Conservation (phyloP, 805 yeast species). For the Blastobotrys attinorum region DNA sequence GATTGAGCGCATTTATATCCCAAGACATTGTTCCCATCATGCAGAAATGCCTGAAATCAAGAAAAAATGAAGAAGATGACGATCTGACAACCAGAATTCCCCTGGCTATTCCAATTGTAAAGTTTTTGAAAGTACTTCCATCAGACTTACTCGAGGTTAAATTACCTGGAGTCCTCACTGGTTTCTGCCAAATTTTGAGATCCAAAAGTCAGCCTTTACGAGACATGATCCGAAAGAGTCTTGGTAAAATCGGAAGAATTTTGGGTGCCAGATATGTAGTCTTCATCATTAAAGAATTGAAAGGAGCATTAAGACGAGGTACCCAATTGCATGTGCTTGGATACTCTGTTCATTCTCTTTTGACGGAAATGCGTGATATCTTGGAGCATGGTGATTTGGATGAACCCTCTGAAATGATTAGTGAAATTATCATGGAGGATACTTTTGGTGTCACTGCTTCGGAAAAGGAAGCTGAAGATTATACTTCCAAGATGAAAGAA, state of each 20-base stretch:
- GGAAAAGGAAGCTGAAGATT: conserved; percentile 93
- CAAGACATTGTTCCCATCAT: conserved; percentile 56
- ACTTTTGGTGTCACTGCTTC: conserved; percentile 85
- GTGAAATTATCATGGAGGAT: conserved; percentile 81
- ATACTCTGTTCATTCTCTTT: conserved; percentile 69
- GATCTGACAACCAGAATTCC: conserved; percentile 70
- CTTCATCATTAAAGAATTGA: conserved; percentile 71
- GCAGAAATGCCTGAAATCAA: conserved; percentile 40
- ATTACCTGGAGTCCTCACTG: conserved; percentile 76
- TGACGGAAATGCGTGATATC: conserved; percentile 41
- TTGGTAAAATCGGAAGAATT: conserved; percentile 53
- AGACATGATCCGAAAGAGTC: conserved; percentile 71
- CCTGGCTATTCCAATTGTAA: conserved; percentile 70
- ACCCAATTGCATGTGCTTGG: conserved; percentile 91
- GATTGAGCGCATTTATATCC: conserved; percentile 41
- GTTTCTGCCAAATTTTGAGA: conserved; percentile 81
- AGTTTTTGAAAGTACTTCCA: conserved; percentile 55
- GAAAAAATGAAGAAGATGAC: conserved; percentile 61
- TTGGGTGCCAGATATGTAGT: conserved; percentile 69
- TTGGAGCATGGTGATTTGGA: conserved; percentile 69
- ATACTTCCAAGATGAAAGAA: conserved; percentile 77
- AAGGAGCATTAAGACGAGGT: conserved; percentile 73
- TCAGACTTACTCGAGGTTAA: conserved; percentile 46
- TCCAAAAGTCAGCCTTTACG: conserved; percentile 81
- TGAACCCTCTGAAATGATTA: conserved; percentile 46